Evolutionary conservation across 2,329 filamentous ascomycete genomes (phyloP), one percentile per base, ranked within the genome.

Genomic region (Ambrosiella beaveri): DNA sequence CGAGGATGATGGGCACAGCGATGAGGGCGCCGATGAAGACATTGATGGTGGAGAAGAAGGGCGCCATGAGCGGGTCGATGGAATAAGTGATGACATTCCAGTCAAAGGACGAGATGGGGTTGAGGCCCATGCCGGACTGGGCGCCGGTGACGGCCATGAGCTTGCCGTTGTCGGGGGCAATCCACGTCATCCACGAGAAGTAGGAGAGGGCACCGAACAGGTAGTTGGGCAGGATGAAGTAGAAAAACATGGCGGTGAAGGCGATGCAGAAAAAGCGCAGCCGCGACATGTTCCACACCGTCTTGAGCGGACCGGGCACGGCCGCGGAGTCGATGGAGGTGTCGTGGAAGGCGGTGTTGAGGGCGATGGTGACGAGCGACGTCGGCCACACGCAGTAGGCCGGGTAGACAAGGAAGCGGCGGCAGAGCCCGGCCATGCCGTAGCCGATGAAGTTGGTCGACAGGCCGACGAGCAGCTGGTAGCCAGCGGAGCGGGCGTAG

Each of bases 41-140:
- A 66, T 85, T 85, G 57, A 80, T 71, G 49, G 81, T 82, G 36
- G 77, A 78, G 68, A 80, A 77, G 64, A 75, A 76, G 2, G 76
- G 75, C 7, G 74, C 70, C 70, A 75, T 74, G 15, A 73, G 63
- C 1, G 71, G 71, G 54, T 72, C 68, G 1, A 67, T 63, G 9
- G 56, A 59, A 35, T 64, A 62, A 2, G 63, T 62, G 17, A 68
- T 53, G n/a, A 71, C 59, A 56, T 72, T 73, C 73, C 72, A 74
- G 63, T 75, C 73, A 40, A 73, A 68, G 1, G 71, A 73, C 0
- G 71, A 68, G 2, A 69, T 59, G 1, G 69, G 70, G 60, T 73
- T 73, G 17, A 74, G 58, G 11, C 51, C 71, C 1, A 74, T 62
- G 0, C 72, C 73, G 12, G 65, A 68, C 3, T 65, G 63, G 38